Conservation (phyloP, 108 stramenopile genomes). For the Cyclotella atomus region DNA sequence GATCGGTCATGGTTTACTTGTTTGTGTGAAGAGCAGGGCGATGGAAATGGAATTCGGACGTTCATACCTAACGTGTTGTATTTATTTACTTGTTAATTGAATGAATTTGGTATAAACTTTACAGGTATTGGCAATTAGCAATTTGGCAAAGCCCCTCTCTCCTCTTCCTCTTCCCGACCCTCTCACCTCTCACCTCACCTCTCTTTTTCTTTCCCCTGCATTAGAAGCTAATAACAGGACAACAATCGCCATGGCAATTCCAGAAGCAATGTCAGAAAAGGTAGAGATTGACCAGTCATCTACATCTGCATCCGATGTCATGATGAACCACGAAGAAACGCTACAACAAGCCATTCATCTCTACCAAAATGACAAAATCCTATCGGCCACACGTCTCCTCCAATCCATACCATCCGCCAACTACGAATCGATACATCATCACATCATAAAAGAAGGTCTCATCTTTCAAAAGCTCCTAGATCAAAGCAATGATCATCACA, state of each 20-base stretch:
- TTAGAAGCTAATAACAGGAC: too few relatives aligned
- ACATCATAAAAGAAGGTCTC: constrained; percentile 45
- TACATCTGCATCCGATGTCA: background rate
- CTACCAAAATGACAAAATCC: constrained; percentile 28
- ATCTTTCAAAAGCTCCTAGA: constrained; percentile 37
- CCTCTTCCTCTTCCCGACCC: too few relatives aligned
- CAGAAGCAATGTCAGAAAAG: too few relatives aligned
- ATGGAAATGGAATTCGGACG: too few relatives aligned
- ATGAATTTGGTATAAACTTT: too few relatives aligned
- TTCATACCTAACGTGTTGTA: too few relatives aligned
- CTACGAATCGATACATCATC: constrained; percentile 35
- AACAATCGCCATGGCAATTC: too few relatives aligned
- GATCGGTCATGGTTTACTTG: background rate
- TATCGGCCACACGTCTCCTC: constrained; percentile 25
- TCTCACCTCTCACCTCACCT: too few relatives aligned
- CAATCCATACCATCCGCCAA: constrained; percentile 2
- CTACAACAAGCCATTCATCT: constrained; percentile 27
- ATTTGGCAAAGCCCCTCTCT: too few relatives aligned
- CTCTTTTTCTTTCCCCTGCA: too few relatives aligned
- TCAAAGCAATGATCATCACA: constrained; percentile 29
- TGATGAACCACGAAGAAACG: background rate
- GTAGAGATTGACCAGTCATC: background rate
- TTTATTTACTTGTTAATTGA: too few relatives aligned
- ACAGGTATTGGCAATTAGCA: too few relatives aligned
- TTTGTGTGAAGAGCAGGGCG: background rate